Conservation (phyloP, 169 alveolate genomes). For the Plasmodium knowlesi region DNA sequence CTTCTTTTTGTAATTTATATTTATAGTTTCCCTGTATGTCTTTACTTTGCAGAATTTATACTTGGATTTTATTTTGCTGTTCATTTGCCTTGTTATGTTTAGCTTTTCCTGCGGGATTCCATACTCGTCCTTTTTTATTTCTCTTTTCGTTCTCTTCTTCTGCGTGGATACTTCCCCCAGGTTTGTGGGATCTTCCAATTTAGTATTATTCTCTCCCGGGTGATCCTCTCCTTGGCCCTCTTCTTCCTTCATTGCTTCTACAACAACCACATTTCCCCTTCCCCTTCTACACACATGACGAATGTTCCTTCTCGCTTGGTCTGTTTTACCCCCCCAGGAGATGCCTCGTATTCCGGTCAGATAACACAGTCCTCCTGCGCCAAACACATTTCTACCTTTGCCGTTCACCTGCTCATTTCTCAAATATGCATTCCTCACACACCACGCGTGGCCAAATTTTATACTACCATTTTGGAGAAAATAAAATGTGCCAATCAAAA, state of each 20-base stretch:
- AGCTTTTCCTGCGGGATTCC: constrained; percentile 49
- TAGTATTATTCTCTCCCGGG: background rate
- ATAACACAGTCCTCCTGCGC: background rate
- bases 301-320: background rate
- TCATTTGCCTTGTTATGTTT: constrained; percentile 5
- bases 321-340: background rate
- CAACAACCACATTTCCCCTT: background rate
- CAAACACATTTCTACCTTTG: background rate
- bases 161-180: background rate
- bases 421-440: background rate
- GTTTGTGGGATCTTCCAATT: background rate
- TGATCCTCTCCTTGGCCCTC: background rate
- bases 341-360: background rate
- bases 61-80: constrained; percentile 61
- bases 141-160: background rate
- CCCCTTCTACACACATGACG: background rate
- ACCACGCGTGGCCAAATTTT: background rate
- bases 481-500: background rate
- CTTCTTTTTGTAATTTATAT: constrained; percentile 57
- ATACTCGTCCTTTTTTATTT: constrained; percentile 33
- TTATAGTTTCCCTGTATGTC: constrained; percentile 44
- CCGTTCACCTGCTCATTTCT: background rate
- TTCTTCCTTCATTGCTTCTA: background rate
- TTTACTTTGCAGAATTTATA: constrained; percentile 48
- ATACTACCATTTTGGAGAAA: background rate